Conservation (phyloP, 140 eudicot species). For the Bidens hawaiensis region DNA sequence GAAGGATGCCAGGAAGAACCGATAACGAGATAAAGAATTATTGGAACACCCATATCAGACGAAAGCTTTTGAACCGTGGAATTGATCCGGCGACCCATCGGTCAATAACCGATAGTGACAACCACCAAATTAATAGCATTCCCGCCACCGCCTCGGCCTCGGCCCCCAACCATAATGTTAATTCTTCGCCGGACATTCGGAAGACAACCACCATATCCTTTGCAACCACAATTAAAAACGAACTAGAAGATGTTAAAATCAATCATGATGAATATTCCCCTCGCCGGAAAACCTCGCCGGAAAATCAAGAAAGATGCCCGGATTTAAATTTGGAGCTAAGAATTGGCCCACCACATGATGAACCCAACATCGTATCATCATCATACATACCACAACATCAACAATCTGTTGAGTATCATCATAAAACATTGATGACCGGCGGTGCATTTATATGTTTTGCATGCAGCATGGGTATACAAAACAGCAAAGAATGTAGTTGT, state of each 20-base stretch:
- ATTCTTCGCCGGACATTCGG: conserved; percentile 19
- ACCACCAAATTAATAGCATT: conserved; percentile 15
- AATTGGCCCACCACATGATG: conserved; percentile 64
- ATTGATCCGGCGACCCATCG: conserved; percentile 94
- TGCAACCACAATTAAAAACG: conserved; percentile 19
- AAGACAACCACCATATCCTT: conserved; percentile 38
- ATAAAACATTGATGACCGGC: conserved; percentile 45
- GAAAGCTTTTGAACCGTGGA: conserved; percentile 84
- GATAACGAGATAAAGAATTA: conserved; percentile 96
- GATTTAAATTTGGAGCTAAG: conserved; percentile 82
- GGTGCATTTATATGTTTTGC: conserved; percentile 62
- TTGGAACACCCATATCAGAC: conserved; percentile 94
- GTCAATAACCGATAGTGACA: conserved; percentile 37
- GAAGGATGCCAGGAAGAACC: conserved; percentile 93
- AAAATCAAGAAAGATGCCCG: conserved; percentile 48
- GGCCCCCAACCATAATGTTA: conserved; percentile 6
- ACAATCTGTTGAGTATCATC: conserved; percentile 20
- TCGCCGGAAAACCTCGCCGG: conserved; percentile 32
- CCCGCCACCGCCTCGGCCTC: conserved; percentile 17
- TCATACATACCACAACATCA: not conserved
- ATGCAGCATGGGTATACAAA: conserved; percentile 71
- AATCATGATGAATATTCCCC: not conserved
- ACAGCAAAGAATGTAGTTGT: conserved; percentile 73
- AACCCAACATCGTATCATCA: conserved; percentile 1
- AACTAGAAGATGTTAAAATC: conserved; percentile 19